A percentile compares a stretch with the other conserved stretches of the same genome.
Conservation (phyloP, 371 early-diverging fungal genomes). For the Amoeboaphelidium protococcarum region DNA sequence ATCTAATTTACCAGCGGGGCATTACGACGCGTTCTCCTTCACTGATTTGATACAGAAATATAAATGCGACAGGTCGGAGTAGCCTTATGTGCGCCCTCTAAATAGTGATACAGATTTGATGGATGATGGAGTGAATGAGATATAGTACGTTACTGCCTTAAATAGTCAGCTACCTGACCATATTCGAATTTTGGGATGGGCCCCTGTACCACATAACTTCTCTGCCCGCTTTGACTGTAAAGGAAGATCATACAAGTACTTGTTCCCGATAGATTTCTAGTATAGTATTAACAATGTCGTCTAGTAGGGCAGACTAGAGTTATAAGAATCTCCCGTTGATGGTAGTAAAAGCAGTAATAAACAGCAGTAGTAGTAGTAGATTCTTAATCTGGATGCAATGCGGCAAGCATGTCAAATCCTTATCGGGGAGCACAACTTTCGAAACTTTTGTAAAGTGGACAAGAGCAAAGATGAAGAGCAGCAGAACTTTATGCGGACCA, state of each 20-base stretch:
- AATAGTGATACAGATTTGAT: not conserved
- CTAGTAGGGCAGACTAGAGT: too few relatives aligned
- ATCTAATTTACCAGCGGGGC: conserved; percentile 8
- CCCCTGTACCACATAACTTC: conserved; percentile 43
- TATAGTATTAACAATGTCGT: too few relatives aligned
- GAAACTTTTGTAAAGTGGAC: conserved; percentile 84
- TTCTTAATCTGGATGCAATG: conserved; percentile 46
- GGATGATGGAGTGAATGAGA: conserved; percentile 18
- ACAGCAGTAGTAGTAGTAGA: too few relatives aligned
- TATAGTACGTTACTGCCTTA: conserved; percentile 52
- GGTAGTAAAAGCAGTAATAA: too few relatives aligned
- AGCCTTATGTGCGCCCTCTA: not conserved
- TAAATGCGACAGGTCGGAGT: not conserved
- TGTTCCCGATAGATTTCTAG: too few relatives aligned
- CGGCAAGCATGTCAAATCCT: conserved; percentile 32
- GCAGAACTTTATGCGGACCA: not conserved
- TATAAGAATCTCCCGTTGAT: too few relatives aligned
- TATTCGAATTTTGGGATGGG: conserved; percentile 77
- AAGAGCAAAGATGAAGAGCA: conserved; percentile 24
- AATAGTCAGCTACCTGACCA: conserved; percentile 62
- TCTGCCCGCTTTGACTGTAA: conserved; percentile 68
- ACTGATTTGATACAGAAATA: not conserved
- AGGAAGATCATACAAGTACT: conserved; percentile 72
- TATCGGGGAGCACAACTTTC: conserved; percentile 65
- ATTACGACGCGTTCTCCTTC: not conserved